These are phyloP conservation scores for Cryptomeria japonica DNA, from an alignment of 75 land plant genomes.

Conservation along the genomic window DNA sequence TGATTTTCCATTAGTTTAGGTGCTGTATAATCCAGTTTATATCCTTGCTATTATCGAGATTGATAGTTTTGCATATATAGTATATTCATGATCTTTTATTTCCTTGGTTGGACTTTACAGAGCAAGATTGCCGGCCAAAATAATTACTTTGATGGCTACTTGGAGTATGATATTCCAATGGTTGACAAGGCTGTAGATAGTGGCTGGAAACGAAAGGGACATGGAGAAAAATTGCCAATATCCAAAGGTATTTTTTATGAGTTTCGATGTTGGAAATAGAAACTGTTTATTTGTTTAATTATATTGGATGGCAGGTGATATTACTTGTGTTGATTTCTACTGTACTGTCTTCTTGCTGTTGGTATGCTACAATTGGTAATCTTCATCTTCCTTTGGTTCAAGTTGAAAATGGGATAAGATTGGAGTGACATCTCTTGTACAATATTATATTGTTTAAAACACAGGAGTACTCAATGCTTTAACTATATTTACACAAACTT, in stretches of 20 bases:
- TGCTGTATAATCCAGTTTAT: background rate
- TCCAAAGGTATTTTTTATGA: conserved; percentile 26
- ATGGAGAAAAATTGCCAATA: conserved; percentile 29
- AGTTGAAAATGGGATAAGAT: background rate
- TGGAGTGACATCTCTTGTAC: background rate
- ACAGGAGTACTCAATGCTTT: background rate
- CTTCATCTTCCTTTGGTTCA: background rate
- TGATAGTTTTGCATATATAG: background rate
- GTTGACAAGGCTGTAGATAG: conserved; percentile 56
- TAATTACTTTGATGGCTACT: conserved; percentile 29
- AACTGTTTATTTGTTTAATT: background rate
- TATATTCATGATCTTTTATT: background rate
- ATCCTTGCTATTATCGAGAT: background rate
- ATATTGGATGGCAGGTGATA: background rate
- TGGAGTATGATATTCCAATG: conserved; percentile 39
- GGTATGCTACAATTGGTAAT: background rate
- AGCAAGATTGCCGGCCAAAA: conserved; percentile 32
- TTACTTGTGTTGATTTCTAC: background rate
- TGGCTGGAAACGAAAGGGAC: conserved; percentile 33
- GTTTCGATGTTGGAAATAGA: background rate
- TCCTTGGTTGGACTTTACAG: background rate
- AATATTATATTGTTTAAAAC: background rate
- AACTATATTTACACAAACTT: background rate
- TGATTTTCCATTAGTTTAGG: background rate
- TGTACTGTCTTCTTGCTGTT: background rate